A percentile compares a stretch with the other conserved stretches of the same genome.
These are phyloP conservation scores for Metschnikowia cerradonensis DNA, from an alignment of 805 yeast species.

Conservation along the genomic window DNA sequence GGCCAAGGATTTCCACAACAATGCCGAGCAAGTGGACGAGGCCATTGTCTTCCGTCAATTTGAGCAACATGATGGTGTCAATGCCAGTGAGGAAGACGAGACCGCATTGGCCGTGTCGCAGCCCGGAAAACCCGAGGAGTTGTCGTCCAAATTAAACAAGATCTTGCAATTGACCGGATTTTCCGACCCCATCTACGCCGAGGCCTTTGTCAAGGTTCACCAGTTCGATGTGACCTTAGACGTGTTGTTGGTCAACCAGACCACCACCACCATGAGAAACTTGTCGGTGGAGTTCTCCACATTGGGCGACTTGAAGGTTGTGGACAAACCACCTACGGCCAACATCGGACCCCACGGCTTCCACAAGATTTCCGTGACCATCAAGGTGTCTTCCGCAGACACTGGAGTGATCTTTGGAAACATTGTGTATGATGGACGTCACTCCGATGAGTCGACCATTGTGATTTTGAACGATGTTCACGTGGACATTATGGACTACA, in stretches of 20 bases:
- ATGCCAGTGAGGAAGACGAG: slow-evolving; percentile 31
- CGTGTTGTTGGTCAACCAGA: slow-evolving; percentile 90
- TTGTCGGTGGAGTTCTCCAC: slow-evolving; percentile 93
- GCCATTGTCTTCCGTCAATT: slow-evolving; percentile 77
- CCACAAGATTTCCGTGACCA: slow-evolving; percentile 81
- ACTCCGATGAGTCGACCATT: slow-evolving; percentile 82
- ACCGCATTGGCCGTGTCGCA: slow-evolving; percentile 58
- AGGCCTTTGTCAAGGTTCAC: slow-evolving; percentile 92
- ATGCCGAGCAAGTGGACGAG: slow-evolving; percentile 76
- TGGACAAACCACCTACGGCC: slow-evolving; percentile 83
- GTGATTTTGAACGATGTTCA: slow-evolving; percentile 93
- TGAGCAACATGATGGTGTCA: slow-evolving; percentile 35
- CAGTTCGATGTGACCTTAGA: slow-evolving; percentile 95
- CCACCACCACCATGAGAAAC: slow-evolving; percentile 84
- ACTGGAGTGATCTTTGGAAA: slow-evolving; percentile 98
- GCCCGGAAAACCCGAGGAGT: slow-evolving; percentile 50
- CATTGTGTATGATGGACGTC: slow-evolving; percentile 93
- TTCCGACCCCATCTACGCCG: slow-evolving; percentile 97
- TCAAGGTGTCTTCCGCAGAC: slow-evolving; percentile 94
- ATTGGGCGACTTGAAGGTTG: slow-evolving; percentile 90
- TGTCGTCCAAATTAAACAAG: slow-evolving; percentile 77
- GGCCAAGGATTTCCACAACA: slow-evolving; percentile 54
- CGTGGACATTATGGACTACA: slow-evolving; percentile 95
- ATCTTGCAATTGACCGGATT: slow-evolving; percentile 96
- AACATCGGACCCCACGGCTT: slow-evolving; percentile 98